Base-by-base conservation (phyloP, 2,329 filamentous ascomycete genomes). In the Sclerotinia spermophila region DNA sequence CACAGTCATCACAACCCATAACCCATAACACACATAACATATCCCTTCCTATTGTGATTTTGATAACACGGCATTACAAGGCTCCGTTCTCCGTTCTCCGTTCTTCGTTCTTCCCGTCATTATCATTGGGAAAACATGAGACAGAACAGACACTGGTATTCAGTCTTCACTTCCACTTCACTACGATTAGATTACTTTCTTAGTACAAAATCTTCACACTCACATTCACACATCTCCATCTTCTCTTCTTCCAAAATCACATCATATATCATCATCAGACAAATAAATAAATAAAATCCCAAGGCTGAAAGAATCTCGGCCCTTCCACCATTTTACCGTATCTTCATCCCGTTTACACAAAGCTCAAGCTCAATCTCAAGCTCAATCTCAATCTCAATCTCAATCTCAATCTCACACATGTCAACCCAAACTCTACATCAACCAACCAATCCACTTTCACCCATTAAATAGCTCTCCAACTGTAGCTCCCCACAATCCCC, bases 261-360 rank as follows among this genome's bases (percentile, higher is more conserved):
- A 53, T 27, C 3, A 15, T 27, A 42, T 42, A 42, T 15, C n/a
- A 53, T 53, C 48, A 53, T 53, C 48, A 53, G 17, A 7, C 48
- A n/a, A 40, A 10, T 40, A 40, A 13, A 42, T 42, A 42, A 11
- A 42, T 8, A 42, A 42, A 15, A 15, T 42, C 15, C 55, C 35
- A 64, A 62, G 56, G n/a, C 67, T 44, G 35, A 44, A 53, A 44
- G n/a, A 62, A 21, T 69, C 56, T 69, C 56, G 56, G 44, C 58
- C 67, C 67, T 64, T 51, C 44, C 67, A 61, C 6, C 17, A 30
- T 48, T 33, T 13, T 56, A n/a, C 64, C 64, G 8, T 44, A 33
- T 44, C 65, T 58, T 58, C 65, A 44, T 58, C 38, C 51, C n/a
- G 48, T 58, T 58, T 21, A 13, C 45, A 40, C 62, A 30, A 40